Evolutionary conservation across 1,284 basidiomycete species (phyloP), one percentile per base, ranked within the genome.

Genomic region (Anthracocystis setariae): DNA sequence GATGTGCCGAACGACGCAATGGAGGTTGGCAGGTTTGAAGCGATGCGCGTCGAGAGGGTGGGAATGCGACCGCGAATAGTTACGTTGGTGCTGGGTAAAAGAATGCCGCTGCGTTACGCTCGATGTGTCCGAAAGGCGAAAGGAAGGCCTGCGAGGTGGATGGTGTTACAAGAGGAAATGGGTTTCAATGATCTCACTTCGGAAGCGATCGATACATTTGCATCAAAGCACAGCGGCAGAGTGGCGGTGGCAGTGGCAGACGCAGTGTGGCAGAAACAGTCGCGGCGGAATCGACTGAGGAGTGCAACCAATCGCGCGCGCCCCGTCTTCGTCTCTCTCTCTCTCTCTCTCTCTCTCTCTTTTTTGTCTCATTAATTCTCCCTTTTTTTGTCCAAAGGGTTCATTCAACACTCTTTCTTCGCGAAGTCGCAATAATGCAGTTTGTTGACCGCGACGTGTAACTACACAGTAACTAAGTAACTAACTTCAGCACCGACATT

Each of bases 311-410:
- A 39, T 27, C 37, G 48, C 46, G 46, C 46, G 46, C 35, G 17
- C 18, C 8, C 38, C n/a, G 12, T 39, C 8, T 15, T 38, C 5
- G 13, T 33, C 23, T n/a, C 46, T 38, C 23, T 47, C 24, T 25
- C 10, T 29, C 18, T 33, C 37, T 21, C 32, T 37, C 17, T 32
- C 12, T 38, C 12, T 35, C 13, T 20, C 29, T 38, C 8, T 37
- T 39, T 8, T 15, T 38, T 8, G 13, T 33, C 23, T n/a, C 46
- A 24, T n/a, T 47, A 23, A n/a, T 7, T 29, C 18, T 33, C 37
- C 13, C 32, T 37, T 10, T 32, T 15, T 38, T 13, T 35, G 21
- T 20, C 29, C 21, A 51, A 51, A 51, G 49, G 49, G 49, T 43
- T 51, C 49, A 51, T 39, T 43, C 32, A 13, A 18, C 29, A 23